Evolutionary conservation across 768 basidiomycete species (phyloP).

Genomic region (Lentinula sp.): DNA sequence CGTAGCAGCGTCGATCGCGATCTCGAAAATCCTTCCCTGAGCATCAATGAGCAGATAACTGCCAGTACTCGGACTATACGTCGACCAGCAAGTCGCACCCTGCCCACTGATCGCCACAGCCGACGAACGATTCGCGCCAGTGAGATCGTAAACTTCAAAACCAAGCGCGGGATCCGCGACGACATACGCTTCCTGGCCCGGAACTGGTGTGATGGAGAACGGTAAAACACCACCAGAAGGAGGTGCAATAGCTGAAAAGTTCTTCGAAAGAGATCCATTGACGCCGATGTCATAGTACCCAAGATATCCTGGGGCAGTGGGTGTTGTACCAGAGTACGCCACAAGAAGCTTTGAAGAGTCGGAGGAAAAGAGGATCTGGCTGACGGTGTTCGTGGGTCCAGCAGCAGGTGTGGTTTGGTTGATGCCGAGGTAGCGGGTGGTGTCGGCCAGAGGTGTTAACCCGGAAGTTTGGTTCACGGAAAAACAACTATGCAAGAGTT

Average conservation of each 20-base stretch:
- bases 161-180: constrained; percentile 33
- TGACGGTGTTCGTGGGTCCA: constrained; percentile 38
- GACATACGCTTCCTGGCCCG: constrained; percentile 31
- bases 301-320: constrained; percentile 43
- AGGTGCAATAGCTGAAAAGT: constrained; percentile 30
- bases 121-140: constrained; percentile 16
- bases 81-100: constrained; percentile 36
- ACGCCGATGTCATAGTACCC: constrained; percentile 40
- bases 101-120: constrained; percentile 29
- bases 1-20: constrained; percentile 38
- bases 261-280: constrained; percentile 35
- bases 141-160: constrained; percentile 31
- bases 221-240: constrained; percentile 36
- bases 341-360: constrained; percentile 37
- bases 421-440: constrained; percentile 34
- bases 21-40: constrained; percentile 31
- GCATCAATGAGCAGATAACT: constrained; percentile 41
- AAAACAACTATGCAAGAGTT: constrained; percentile 21
- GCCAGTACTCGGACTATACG: constrained; percentile 32
- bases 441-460: constrained; percentile 31
- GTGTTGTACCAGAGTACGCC: constrained; percentile 38
- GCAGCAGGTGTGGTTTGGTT: constrained; percentile 47
- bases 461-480: constrained; percentile 27
- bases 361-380: constrained; percentile 40
- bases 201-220: constrained; percentile 38